Evolutionary conservation across 1,284 basidiomycete species (phyloP).

Genomic region (Trametes pubescens): DNA sequence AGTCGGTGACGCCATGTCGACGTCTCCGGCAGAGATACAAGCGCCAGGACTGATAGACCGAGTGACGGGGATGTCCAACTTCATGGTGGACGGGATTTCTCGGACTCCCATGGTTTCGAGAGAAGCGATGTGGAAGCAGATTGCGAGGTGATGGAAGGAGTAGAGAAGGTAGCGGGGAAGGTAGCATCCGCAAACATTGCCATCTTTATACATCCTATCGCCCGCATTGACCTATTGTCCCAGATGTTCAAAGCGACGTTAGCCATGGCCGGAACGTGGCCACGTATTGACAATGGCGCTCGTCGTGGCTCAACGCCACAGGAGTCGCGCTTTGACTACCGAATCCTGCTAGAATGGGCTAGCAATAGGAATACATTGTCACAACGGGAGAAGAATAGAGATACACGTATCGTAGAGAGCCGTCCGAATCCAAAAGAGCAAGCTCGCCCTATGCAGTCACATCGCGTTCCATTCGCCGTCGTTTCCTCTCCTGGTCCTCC

Average conservation of each 20-base stretch:
- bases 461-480: slow-evolving; percentile 71
- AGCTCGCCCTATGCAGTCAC: slow-evolving; percentile 34
- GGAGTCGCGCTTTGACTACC: slow-evolving; percentile 7
- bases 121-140: not conserved
- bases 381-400: slow-evolving; percentile 24
- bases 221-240: slow-evolving; percentile 27
- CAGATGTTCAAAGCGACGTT: slow-evolving; percentile 17
- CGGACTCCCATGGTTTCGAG: slow-evolving; percentile 18
- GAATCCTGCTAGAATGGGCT: slow-evolving; percentile 3
- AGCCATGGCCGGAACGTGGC: slow-evolving; percentile 17
- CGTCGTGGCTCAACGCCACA: slow-evolving; percentile 4
- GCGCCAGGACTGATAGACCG: slow-evolving; percentile 30
- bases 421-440: slow-evolving; percentile 16
- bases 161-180: slow-evolving; percentile 12
- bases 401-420: slow-evolving; percentile 35
- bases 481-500: slow-evolving; percentile 89
- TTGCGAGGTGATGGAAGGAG: slow-evolving; percentile 6
- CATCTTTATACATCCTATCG: slow-evolving; percentile 21
- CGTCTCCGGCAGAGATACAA: slow-evolving; percentile 27
- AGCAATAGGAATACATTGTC: slow-evolving; percentile 27
- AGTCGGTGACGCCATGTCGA: slow-evolving; percentile 28
- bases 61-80: slow-evolving; percentile 17
- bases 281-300: slow-evolving; percentile 18
- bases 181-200: slow-evolving; percentile 9
- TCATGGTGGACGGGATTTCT: slow-evolving; percentile 14